Percentiles rank a stretch among this genome's conserved stretches.
phyloP scores from a whole-genome alignment of 2,329 filamentous ascomycete species.

The Talaromyces marneffei region DNA sequence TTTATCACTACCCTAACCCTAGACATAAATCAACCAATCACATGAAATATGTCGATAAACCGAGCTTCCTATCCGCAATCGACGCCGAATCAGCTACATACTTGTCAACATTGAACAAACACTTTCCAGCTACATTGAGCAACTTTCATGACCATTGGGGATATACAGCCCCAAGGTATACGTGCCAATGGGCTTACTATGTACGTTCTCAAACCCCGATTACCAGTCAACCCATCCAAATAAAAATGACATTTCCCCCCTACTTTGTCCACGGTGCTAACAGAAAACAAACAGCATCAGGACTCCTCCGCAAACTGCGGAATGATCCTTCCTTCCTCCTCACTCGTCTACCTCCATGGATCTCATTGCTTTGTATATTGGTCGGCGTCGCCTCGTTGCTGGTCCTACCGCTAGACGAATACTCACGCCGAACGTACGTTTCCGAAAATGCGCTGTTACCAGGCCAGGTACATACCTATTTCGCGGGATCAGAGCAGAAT shows the following conservation, averaged over 20 bases:
- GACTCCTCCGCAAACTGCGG: conserved; percentile 52
- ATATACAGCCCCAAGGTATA: background rate
- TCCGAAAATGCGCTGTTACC: conserved; percentile 95
- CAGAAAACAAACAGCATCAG: conserved; percentile 21
- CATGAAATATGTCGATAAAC: background rate
- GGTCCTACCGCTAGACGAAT: conserved; percentile 80
- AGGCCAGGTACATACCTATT: conserved; percentile 96
- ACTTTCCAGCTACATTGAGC: background rate
- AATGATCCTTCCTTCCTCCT: conserved; percentile 70
- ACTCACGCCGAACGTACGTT: conserved; percentile 89
- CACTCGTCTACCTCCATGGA: conserved; percentile 72
- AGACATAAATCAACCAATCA: background rate
- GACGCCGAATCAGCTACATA: background rate
- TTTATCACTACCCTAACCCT: background rate
- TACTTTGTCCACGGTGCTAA: background rate
- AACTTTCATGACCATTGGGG: conserved; percentile 6
- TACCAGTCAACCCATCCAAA: background rate
- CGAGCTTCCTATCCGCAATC: background rate
- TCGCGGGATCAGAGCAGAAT: conserved; percentile 91
- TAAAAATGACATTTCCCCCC: background rate
- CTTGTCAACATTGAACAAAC: background rate
- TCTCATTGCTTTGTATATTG: conserved; percentile 77
- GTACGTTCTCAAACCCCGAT: background rate
- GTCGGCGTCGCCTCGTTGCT: conserved; percentile 87
- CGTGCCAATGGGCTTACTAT: conserved; percentile 14